Evolutionary conservation across 2,329 filamentous ascomycete genomes (phyloP).

Genomic region (Scedosporium apiospermum): DNA sequence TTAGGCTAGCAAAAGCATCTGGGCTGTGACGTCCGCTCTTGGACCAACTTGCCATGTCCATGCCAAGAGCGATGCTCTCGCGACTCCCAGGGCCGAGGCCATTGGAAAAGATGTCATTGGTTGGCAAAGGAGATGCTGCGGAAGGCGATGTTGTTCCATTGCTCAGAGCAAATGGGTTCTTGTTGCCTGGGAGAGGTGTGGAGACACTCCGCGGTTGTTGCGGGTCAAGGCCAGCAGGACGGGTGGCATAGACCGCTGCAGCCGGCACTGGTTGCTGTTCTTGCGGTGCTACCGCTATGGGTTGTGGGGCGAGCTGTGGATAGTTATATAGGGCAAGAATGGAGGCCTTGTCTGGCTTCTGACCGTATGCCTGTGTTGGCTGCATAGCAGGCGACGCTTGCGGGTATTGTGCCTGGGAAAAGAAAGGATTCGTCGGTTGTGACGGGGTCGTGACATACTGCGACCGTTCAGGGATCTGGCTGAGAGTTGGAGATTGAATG

Average conservation of each 20-base stretch:
- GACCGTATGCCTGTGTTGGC: constrained; percentile 23
- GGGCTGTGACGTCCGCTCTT: constrained; percentile 69
- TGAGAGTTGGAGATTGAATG: constrained; percentile 38
- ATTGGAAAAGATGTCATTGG: neutral
- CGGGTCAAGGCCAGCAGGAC: neutral
- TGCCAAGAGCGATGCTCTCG: constrained; percentile 60
- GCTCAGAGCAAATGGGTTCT: constrained; percentile 47
- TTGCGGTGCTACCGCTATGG: constrained; percentile 14
- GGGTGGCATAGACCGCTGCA: constrained; percentile 5
- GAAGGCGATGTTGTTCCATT: constrained; percentile 12
- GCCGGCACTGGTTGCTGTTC: constrained; percentile 9
- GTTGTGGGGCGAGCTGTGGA: constrained; percentile 19
- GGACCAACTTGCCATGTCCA: constrained; percentile 50
- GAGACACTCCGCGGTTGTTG: constrained; percentile 19
- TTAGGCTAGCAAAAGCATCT: constrained; percentile 70
- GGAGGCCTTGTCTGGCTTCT: constrained; percentile 57
- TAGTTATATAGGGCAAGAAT: constrained; percentile 70
- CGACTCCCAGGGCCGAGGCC: constrained; percentile 35
- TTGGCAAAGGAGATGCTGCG: constrained; percentile 5
- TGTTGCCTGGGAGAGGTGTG: constrained; percentile 30
- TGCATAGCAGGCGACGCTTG: neutral
- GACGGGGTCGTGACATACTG: constrained; percentile 31
- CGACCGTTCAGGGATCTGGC: constrained; percentile 43
- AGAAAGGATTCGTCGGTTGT: neutral
- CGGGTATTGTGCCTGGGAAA: constrained; percentile 6